Evolutionary conservation across 1,284 basidiomycete genomes (phyloP), one percentile per base, ranked within the genome.

Genomic region (Cryptococcus wingfieldii): DNA sequence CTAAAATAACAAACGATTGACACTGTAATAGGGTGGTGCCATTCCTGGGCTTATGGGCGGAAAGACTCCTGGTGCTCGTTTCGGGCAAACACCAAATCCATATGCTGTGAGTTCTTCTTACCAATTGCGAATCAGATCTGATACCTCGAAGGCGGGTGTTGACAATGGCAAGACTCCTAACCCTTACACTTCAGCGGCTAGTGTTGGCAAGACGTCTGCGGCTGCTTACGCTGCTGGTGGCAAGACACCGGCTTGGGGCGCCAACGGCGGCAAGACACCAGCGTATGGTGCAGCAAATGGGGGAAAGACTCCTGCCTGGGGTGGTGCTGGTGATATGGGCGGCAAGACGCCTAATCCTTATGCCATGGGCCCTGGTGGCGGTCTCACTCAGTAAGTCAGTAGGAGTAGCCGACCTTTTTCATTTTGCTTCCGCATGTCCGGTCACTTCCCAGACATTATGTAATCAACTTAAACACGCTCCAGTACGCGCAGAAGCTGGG

Each of bases 71-170:
- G 72, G 60, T 46, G 68, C 54, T 80, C 81, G 59, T 77, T 75
- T 68, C 39, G 71, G 84, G 18, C 82, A 83, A 54, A 90, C 87
- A 7, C 87, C 87, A 0, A 89, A 87, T 66, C 85, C 86, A 5
- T 85, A 85, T 63, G 79, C 77, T 14, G 57, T 77, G n/a, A 80
- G 82, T 48, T 79, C 51, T 18, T 23, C 34, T 4, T 87, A 0
- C 87, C 88, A 63, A 82, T 80, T 1, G 54, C 62, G 27, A 18
- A 34, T 8, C 13, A 41, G 18, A 55, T 23, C 53, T 45, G 42
- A 44, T 25, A 10, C 23, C 4, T 43, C 23, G 4, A 31, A 59
- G 57, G 57, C 47, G 19, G 46, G 52, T 9, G 23, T 47, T 12
- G 50, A 41, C 13, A 47, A 54, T 13, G 80, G 81, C 38, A 79